Evolutionary conservation across 179 eudicot species (phyloP).

Genomic region (Beta macrorhiza): DNA sequence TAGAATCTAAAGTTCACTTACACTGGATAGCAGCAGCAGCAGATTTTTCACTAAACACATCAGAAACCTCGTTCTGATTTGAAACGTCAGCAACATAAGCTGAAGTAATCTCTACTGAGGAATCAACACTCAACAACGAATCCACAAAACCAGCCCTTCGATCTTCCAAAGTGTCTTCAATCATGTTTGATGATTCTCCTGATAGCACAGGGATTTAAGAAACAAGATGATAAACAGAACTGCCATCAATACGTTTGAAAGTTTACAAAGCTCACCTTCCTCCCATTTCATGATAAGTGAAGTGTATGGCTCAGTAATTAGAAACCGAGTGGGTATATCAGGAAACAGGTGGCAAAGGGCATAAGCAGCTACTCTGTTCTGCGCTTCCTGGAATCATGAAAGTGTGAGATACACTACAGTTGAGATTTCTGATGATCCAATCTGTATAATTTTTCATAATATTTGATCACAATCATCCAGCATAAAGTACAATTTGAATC

Average conservation of each 20-base stretch:
- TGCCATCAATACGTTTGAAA: slow-evolving; percentile 7
- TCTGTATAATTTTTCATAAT: background rate
- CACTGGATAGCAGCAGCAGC: slow-evolving; percentile 35
- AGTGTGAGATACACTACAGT: slow-evolving; percentile 18
- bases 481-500: background rate
- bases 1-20: slow-evolving; percentile 33
- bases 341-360: slow-evolving; percentile 81
- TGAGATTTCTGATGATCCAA: background rate
- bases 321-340: slow-evolving; percentile 74
- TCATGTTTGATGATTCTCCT: slow-evolving; percentile 54
- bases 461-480: background rate
- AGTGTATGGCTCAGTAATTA: slow-evolving; percentile 74
- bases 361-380: slow-evolving; percentile 87
- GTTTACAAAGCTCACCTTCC: slow-evolving; percentile 51
- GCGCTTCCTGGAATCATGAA: slow-evolving; percentile 69
- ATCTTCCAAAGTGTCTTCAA: slow-evolving; percentile 50
- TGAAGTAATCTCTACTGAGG: slow-evolving; percentile 31
- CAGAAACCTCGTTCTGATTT: slow-evolving; percentile 33
- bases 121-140: slow-evolving; percentile 49
- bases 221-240: slow-evolving; percentile 3
- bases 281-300: slow-evolving; percentile 66
- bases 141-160: slow-evolving; percentile 80
- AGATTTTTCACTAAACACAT: slow-evolving; percentile 29
- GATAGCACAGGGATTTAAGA: slow-evolving; percentile 29
- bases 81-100: slow-evolving; percentile 32